phyloP scores from a whole-genome alignment of 169 alveolate genomes.

The Babesia microti region DNA sequence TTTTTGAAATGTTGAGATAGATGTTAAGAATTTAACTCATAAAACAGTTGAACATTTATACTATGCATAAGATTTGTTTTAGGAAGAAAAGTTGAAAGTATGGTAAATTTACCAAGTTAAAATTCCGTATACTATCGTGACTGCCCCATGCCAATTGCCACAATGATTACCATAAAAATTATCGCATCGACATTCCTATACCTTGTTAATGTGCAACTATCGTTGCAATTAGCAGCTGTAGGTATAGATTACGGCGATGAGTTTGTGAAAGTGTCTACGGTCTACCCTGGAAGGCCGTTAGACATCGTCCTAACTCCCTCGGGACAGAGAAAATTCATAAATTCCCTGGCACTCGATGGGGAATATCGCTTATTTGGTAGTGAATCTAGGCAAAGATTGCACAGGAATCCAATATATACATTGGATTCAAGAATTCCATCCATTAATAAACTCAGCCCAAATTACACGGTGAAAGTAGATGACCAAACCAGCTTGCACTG shows the following conservation, averaged over 20 bases:
- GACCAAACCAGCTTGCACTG: too few relatives aligned
- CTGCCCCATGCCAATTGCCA: too few relatives aligned
- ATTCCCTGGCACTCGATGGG: slow-evolving; percentile 48
- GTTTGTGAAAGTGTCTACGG: slow-evolving; percentile 57
- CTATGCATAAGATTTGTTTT: slow-evolving; percentile 4
- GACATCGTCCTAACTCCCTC: slow-evolving; percentile 55
- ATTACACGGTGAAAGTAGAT: too few relatives aligned
- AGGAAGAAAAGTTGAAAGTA: neutral
- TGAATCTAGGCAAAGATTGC: slow-evolving; percentile 32
- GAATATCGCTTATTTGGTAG: slow-evolving; percentile 49
- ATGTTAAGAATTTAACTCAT: too few relatives aligned
- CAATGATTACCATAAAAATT: slow-evolving; percentile 1
- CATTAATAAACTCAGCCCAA: too few relatives aligned
- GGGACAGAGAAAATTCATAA: slow-evolving; percentile 56
- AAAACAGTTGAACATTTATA: slow-evolving; percentile 17
- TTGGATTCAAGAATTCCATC: too few relatives aligned
- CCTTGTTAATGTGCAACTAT: neutral
- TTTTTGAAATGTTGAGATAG: too few relatives aligned
- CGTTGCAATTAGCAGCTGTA: slow-evolving; percentile 22
- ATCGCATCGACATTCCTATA: slow-evolving; percentile 1
- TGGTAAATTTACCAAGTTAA: slow-evolving; percentile 3
- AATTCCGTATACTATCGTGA: neutral
- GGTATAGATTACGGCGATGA: slow-evolving; percentile 67
- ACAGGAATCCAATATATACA: slow-evolving; percentile 22
- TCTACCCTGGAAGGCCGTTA: slow-evolving; percentile 56